Base-by-base conservation (phyloP, 768 basidiomycete genomes). In the Fomitopsis serialis region DNA sequence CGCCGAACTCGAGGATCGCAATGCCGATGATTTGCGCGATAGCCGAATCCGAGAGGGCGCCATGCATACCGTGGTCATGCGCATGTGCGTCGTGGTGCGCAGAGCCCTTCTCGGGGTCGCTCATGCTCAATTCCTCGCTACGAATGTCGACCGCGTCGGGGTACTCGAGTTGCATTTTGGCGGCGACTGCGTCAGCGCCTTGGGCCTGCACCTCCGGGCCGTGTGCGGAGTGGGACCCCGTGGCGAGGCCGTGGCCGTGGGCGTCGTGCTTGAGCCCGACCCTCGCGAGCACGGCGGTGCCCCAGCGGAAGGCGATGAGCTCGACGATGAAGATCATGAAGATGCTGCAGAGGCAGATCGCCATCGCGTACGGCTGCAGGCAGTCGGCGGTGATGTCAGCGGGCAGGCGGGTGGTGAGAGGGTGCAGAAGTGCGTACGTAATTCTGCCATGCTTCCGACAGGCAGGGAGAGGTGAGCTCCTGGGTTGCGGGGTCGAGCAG, bases 1-100 rank as follows among this genome's bases (percentile, higher is more conserved):
- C 92, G 61, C 96, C 96, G 61, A 97, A 96, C 66, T 99, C 96
- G 45, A 99, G n/a, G n/a, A n/a, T n/a, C n/a, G n/a, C n/a, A n/a
- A 99, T 78, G 13, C 93, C 94, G 45, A 97, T 76, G 35, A 94
- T 68, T 66, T 95, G 92, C 2, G 90, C 84, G 9, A 72, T 52
- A 2, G 79, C 70, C 19, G 72, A 71, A 36, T 83, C 77, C 45
- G 29, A 60, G 56, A 34, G 55, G 23, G 48, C 9, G 5, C 47
- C 54, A 15, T 55, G 48, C 27, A 32, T 32, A 11, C 45, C 42
- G 21, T 49, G 50, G 27, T 35, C 32, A 42, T 25, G 29, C 22
- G 29, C 25, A 46, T 35, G 52, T 50, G 29, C 6, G 5, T 11
- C 29, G 29, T 32, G 29, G 29, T 49, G 36, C 53, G 56, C 52